Percentiles rank a stretch among this genome's conserved stretches.
Conservation (phyloP, 2,329 filamentous ascomycete species). For the Venturia oleaginea region DNA sequence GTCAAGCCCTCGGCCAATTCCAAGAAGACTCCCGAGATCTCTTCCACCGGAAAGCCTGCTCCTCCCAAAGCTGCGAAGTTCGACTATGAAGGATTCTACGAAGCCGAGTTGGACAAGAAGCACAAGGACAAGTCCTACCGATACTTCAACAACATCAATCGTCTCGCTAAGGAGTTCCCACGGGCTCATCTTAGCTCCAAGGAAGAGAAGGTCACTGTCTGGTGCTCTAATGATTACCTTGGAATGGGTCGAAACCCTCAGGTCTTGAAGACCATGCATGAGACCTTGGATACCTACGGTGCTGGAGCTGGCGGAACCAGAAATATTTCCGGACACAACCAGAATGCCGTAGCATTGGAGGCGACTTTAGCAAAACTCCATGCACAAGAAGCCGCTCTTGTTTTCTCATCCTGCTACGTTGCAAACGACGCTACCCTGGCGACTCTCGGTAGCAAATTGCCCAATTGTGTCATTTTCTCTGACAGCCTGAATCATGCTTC, state of each 20-base stretch:
- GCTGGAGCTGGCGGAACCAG: constrained; percentile 90
- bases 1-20: constrained; percentile 15
- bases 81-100: constrained; percentile 86
- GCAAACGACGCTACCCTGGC: constrained; percentile 96
- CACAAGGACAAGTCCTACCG: constrained; percentile 99
- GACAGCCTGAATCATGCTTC: constrained; percentile 97
- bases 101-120: constrained; percentile 88
- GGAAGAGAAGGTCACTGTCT: constrained; percentile 86
- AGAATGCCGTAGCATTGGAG: constrained; percentile 82
- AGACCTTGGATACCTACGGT: constrained; percentile 88
- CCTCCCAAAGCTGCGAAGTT: constrained; percentile 53
- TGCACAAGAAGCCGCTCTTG: constrained; percentile 81
- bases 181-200: constrained; percentile 80
- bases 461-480: constrained; percentile 93
- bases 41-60: constrained; percentile 35
- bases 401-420: constrained; percentile 97
- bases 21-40: constrained; percentile 19
- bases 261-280: constrained; percentile 86
- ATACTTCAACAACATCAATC: constrained; percentile 99
- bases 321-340: constrained; percentile 97
- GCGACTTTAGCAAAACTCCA: constrained; percentile 76
- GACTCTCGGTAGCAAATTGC: constrained; percentile 92
- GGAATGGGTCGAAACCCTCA: constrained; percentile 90
- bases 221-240: constrained; percentile 98
- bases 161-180: constrained; percentile 90